Evolutionary conservation across 2,329 filamentous ascomycete species (phyloP), one percentile per base, ranked within the genome.

Genomic region (Tolypocladium inflatum): DNA sequence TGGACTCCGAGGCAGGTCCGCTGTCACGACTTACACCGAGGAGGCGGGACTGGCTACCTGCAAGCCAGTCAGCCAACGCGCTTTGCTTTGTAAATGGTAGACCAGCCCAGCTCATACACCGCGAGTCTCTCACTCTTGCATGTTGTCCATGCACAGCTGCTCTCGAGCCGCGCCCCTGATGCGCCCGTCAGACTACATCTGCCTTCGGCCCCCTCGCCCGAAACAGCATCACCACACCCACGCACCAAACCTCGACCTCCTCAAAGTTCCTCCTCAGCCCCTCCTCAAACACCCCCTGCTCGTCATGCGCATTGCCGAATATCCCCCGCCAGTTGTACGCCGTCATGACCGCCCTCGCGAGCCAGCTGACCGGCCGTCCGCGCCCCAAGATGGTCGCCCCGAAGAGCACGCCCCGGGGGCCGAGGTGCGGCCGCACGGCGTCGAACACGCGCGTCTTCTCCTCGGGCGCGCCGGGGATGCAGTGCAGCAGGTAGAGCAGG

Each of bases 261-360:
- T 68, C 68, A 56, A 77, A 78, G 45, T 68, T 66, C 43, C 65
- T 61, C 57, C 66, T 59, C 35, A 78, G 63, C 13, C 65, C 72
- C 19, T 62, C 59, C 53, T 70, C 68, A 35, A 76, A 64, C 4
- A 65, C 68, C 55, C 70, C 70, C 38, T 60, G 58, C 5, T 56
- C 68, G 57, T 78, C 76, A 0, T 68, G 65, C 63, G 66, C 70
- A 62, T 77, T 78, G 50, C 68, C 66, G 61, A 78, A 76, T 1
- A 75, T 57, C 2, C 70, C 67, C 10, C 65, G 60, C 35, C 61
- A 57, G 60, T 77, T 76, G 55, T 75, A 76, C 41, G 64, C 55
- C 23, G 59, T 64, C 57, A 74, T 60, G 11, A 65, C 55, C 21
- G 52, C 23, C 39, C 38, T n/a, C 8, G 62, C 63, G 17, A 65